A percentile compares a stretch with the other conserved stretches of the same genome.
Evolutionary conservation across 23 red algal genomes (phyloP).

Genomic region (Gracilaria caudata): DNA sequence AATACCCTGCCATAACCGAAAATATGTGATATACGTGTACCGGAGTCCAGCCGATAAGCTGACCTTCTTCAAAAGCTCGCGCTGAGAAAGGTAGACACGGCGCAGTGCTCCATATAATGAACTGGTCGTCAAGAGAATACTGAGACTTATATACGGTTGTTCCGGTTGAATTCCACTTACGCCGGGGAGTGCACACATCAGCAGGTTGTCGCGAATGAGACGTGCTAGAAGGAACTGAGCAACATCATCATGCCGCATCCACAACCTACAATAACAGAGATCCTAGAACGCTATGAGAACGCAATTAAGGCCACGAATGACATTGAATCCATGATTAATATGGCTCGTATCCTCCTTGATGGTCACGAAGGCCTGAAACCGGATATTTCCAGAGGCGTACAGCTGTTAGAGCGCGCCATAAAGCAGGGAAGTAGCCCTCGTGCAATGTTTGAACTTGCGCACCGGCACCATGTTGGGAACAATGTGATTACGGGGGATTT

Average conservation of each 20-base stretch:
- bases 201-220: background rate
- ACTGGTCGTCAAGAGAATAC: too few species aligned
- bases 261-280: background rate
- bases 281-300: conserved; percentile 27
- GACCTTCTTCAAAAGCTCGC: too few species aligned
- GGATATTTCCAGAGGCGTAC: conserved; percentile 25
- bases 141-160: too few species aligned
- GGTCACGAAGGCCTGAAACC: conserved; percentile 6
- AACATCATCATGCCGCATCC: background rate
- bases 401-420: conserved; percentile 48
- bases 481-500: conserved; percentile 1
- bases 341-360: conserved; percentile 45
- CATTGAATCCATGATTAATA: conserved; percentile 24
- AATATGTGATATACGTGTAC: too few species aligned
- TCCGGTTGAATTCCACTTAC: too few species aligned
- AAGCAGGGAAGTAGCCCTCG: conserved; percentile 28
- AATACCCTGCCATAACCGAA: too few species aligned
- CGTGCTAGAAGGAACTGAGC: background rate
- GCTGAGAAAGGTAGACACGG: too few species aligned
- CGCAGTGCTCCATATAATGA: too few species aligned
- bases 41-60: too few species aligned
- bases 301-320: conserved; percentile 44
- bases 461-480: conserved; percentile 11
- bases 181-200: background rate
- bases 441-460: conserved; percentile 43